Percentiles rank a stretch among this genome's conserved stretches.
phyloP scores from a whole-genome alignment of 257 asterid species.

The Avicennia marina region DNA sequence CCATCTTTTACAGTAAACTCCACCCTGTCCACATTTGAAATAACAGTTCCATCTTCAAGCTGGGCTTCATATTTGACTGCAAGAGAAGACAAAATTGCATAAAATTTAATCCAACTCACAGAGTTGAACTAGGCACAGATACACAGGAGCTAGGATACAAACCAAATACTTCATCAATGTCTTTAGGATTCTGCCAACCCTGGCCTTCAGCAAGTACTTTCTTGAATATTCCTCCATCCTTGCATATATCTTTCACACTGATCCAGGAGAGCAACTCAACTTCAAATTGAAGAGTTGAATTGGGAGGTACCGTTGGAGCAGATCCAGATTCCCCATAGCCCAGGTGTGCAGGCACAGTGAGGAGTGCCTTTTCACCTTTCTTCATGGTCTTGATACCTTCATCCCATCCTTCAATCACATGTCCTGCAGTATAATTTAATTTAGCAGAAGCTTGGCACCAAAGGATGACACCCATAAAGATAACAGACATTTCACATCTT shows the following conservation, averaged over 20 bases:
- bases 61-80: constrained; percentile 45
- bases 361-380: constrained; percentile 54
- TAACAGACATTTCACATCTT: too few relatives aligned
- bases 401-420: constrained; percentile 61
- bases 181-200: constrained; percentile 60
- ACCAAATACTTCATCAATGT: constrained; percentile 56
- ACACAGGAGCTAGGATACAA: background rate
- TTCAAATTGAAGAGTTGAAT: constrained; percentile 52
- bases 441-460: too few relatives aligned
- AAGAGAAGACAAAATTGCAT: background rate
- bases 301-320: constrained; percentile 51
- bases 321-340: constrained; percentile 64
- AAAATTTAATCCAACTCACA: background rate
- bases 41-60: constrained; percentile 45
- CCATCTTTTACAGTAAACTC: constrained; percentile 53
- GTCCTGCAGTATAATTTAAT: constrained; percentile 23
- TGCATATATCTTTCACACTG: constrained; percentile 47
- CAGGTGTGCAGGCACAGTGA: constrained; percentile 47
- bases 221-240: constrained; percentile 57
- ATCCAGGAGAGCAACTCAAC: constrained; percentile 54
- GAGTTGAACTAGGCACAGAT: background rate
- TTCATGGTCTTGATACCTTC: constrained; percentile 59
- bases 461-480: too few relatives aligned
- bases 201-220: constrained; percentile 44
- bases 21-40: constrained; percentile 39